These are phyloP conservation scores for Penicillium simplicissimum DNA, from an alignment of 495 filamentous ascomycete species.

Conservation along the genomic window DNA sequence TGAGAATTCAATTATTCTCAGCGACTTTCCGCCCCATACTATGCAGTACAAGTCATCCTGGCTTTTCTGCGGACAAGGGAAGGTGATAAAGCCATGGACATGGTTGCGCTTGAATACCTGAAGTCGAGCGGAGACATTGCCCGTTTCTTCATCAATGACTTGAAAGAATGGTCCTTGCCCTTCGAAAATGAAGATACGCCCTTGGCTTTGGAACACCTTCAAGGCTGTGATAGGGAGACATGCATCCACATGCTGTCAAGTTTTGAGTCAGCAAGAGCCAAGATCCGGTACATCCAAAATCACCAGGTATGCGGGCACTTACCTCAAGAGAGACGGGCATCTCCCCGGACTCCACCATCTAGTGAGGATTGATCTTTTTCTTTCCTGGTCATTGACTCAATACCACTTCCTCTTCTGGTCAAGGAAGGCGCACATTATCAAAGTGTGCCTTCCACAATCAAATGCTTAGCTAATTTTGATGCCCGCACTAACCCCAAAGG, in stretches of 20 bases:
- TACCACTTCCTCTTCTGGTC: neutral
- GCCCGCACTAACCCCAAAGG: slow-evolving; percentile 21
- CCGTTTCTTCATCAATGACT: slow-evolving; percentile 39
- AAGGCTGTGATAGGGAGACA: slow-evolving; percentile 49
- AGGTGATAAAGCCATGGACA: slow-evolving; percentile 42
- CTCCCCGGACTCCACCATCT: slow-evolving; percentile 19
- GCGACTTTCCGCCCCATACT: slow-evolving; percentile 70
- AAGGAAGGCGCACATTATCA: neutral
- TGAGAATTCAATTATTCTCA: slow-evolving; percentile 59
- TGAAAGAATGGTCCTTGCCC: slow-evolving; percentile 45
- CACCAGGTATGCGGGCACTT: slow-evolving; percentile 7
- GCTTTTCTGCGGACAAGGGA: slow-evolving; percentile 18
- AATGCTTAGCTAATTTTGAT: slow-evolving; percentile 1
- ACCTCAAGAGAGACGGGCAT: slow-evolving; percentile 44
- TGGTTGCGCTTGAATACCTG: slow-evolving; percentile 44
- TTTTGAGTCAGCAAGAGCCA: slow-evolving; percentile 20
- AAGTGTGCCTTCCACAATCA: slow-evolving; percentile 11
- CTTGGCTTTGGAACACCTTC: slow-evolving; percentile 32
- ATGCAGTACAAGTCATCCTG: slow-evolving; percentile 40
- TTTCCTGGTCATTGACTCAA: slow-evolving; percentile 1
- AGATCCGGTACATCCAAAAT: neutral
- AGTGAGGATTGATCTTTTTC: slow-evolving; percentile 13
- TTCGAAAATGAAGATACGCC: slow-evolving; percentile 34
- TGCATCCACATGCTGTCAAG: slow-evolving; percentile 45
- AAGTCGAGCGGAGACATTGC: slow-evolving; percentile 31